Conservation (phyloP, 2,329 filamentous ascomycete genomes). For the Teratosphaeria zuluensis region DNA sequence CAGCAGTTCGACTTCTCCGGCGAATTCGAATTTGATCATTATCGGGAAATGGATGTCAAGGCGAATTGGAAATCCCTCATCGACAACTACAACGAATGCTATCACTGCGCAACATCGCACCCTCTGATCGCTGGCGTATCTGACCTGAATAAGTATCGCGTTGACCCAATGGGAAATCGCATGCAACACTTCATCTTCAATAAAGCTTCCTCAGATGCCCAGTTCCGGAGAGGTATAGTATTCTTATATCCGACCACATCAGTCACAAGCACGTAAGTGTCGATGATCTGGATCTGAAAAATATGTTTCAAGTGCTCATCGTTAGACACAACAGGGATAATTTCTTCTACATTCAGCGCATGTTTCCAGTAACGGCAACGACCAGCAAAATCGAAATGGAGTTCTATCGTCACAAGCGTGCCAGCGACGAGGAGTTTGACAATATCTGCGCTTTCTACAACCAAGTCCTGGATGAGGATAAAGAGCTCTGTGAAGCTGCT, state of each 20-base stretch:
- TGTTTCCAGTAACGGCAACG: not conserved
- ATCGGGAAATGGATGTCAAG: conserved; percentile 4
- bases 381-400: not conserved
- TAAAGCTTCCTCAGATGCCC: not conserved
- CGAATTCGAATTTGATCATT: conserved; percentile 34
- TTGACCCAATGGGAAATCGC: not conserved
- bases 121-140: not conserved
- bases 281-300: not conserved
- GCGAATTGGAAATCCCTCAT: not conserved
- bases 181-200: conserved; percentile 1
- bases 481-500: not conserved
- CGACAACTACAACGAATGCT: conserved; percentile 1
- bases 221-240: not conserved
- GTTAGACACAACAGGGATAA: not conserved
- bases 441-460: not conserved
- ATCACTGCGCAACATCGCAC: not conserved
- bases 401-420: not conserved
- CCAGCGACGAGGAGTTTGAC: not conserved
- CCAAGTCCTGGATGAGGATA: not conserved
- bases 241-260: not conserved
- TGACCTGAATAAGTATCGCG: not conserved
- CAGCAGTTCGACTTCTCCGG: conserved; percentile 38
- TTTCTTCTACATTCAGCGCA: not conserved
- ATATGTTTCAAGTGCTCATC: not conserved
- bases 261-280: not conserved